phyloP scores from a whole-genome alignment of 1,139 yeast genomes.

The Diutina catenulata region DNA sequence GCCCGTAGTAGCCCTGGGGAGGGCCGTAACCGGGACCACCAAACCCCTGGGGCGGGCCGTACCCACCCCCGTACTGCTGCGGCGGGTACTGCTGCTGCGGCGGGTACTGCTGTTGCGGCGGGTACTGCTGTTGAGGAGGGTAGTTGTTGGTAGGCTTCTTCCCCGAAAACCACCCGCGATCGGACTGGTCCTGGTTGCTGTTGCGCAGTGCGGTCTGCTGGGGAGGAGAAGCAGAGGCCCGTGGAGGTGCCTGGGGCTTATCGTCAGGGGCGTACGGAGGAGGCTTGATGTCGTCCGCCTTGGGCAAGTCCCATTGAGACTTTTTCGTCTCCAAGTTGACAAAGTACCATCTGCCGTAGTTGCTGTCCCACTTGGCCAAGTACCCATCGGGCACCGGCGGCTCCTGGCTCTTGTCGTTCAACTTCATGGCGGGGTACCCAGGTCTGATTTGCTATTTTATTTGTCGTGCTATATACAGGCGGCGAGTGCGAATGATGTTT shows the following conservation, averaged over 20 bases:
- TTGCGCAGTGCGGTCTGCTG: conserved; percentile 8
- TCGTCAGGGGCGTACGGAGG: conserved; percentile 19
- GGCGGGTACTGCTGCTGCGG: conserved; percentile 8
- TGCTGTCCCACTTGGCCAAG: conserved; percentile 77
- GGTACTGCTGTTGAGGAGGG: conserved; percentile 8
- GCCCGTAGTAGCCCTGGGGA: conserved; percentile 12
- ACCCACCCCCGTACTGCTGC: conserved; percentile 13
- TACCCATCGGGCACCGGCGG: conserved; percentile 71
- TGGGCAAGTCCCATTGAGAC: conserved; percentile 89
- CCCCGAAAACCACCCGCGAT: conserved; percentile 7
- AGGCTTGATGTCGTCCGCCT: conserved; percentile 25
- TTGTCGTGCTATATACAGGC: too few relatives aligned
- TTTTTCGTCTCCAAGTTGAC: conserved; percentile 60
- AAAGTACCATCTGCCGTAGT: conserved; percentile 68
- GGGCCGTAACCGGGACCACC: conserved; percentile 11
- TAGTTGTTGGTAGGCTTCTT: conserved; percentile 4
- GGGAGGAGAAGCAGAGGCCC: conserved; percentile 13
- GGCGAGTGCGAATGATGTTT: too few relatives aligned
- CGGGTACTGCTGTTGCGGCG: conserved; percentile 10
- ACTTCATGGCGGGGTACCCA: background rate
- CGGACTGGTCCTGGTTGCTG: conserved; percentile 5
- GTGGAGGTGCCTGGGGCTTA: conserved; percentile 6
- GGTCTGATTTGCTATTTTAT: too few relatives aligned
- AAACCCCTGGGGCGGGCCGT: background rate
- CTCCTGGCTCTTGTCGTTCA: conserved; percentile 18